Percentiles rank a stretch among this genome's conserved stretches.
These are phyloP conservation scores for Trichoderma gracile DNA, from an alignment of 2,329 filamentous ascomycete species.

Conservation along the genomic window DNA sequence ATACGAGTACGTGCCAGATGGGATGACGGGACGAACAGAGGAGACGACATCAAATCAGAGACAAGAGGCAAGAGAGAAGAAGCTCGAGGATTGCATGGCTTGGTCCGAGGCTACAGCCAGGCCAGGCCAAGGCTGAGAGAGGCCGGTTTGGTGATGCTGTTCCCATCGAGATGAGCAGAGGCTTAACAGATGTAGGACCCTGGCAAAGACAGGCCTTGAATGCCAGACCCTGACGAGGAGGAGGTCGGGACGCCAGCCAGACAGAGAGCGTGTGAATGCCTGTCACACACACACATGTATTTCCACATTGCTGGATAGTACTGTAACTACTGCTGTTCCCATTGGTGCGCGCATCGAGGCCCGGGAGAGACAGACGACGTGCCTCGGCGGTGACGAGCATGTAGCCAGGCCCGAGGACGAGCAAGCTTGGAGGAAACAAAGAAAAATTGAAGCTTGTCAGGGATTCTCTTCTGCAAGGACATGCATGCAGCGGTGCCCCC, in stretches of 20 bases:
- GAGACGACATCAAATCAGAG: no score
- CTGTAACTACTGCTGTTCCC: not conserved
- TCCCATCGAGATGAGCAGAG: conserved; percentile 14
- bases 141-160: not conserved
- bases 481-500: not conserved
- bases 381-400: not conserved
- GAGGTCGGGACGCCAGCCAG: not conserved
- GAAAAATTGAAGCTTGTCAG: not conserved
- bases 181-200: no score
- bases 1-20: no score
- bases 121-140: conserved; percentile 12
- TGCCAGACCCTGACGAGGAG: not conserved
- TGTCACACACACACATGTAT: no score
- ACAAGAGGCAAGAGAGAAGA: not conserved
- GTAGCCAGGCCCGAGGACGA: not conserved
- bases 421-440: not conserved
- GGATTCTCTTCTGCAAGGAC: not conserved
- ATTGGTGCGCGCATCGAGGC: conserved; percentile 15
- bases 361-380: not conserved
- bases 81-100: not conserved
- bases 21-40: not conserved
- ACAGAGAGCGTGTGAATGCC: not conserved
- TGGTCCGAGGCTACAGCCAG: no score
- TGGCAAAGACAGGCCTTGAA: not conserved
- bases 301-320: conserved; percentile 8